Base-by-base conservation (phyloP, 164 flowering plant species). In the Akebia trifoliata region DNA sequence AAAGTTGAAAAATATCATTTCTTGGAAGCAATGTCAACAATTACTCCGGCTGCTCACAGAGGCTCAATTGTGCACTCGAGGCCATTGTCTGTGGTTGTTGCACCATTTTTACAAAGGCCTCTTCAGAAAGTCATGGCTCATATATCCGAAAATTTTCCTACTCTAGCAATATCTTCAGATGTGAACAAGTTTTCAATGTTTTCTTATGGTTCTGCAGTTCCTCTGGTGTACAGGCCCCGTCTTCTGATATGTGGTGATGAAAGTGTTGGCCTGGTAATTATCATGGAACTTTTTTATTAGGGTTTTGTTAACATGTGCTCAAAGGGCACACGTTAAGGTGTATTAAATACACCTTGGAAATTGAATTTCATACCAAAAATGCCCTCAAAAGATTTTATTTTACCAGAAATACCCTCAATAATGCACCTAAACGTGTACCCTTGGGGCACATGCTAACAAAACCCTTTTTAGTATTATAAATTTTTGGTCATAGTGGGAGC, bases 11-110 rank as follows among this genome's bases (percentile, higher is more conserved):
- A 85, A 65, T 77, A 76, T 76, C 99, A 94, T 69, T 90, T 94
- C 68, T 50, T 85, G 12, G 96, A 90, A 63, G 96, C 99, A 57
- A 94, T 90, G 97, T 79, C 90, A 26, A 80, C 96, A 48, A 94
- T 94, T 48, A 94, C 99, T 51, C 97, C 99, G 55, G 99, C 99
- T 72, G 99, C 99, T 57, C 97, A 94, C 54, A 79, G 99, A 68
- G 99, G 99, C 38, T 80, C 99, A 15, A 69, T 82, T 56, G 99
- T 94, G 66, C 90, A 86, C 54, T 84, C 99, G 32, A 77, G 95
- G 73, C 99, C 99, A 38, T 73, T 94, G 56, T 84, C 99, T 43
- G 68, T 75, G 44, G 95, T 83, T 59, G 96, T 94, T 75, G 77
- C 84, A 45, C 96, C 99, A 34, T 90, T 96, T 73, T 68, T 94